A percentile compares a stretch with the other conserved stretches of the same genome.
These are phyloP conservation scores for Otatea glauca DNA, from an alignment of 176 grass and related monocot species.

Conservation along the genomic window DNA sequence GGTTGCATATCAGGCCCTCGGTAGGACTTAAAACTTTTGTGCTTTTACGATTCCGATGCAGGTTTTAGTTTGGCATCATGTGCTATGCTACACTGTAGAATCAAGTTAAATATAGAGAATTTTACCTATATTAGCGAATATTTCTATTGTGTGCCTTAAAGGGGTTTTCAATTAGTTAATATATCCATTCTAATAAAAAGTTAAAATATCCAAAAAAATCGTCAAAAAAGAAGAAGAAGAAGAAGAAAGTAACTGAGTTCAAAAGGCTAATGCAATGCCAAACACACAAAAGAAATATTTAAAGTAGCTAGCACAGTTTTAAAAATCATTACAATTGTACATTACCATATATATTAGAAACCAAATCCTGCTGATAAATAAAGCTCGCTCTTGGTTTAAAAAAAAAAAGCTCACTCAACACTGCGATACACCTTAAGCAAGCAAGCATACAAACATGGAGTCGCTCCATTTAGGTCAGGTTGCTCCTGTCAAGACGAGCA, in stretches of 20 bases:
- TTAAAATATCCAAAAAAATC: neutral
- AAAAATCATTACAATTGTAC: neutral
- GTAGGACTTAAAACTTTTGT: too few relatives aligned
- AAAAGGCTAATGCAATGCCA: neutral
- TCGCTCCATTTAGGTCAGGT: neutral
- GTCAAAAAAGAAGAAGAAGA: neutral
- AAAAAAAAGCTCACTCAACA: neutral
- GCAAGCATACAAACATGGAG: neutral
- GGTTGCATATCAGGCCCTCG: neutral
- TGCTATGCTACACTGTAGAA: neutral
- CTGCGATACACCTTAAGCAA: neutral
- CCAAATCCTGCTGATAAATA: neutral
- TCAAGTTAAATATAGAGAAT: neutral
- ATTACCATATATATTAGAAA: neutral
- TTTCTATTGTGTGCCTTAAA: too few relatives aligned
- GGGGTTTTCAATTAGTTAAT: neutral
- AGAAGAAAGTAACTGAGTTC: neutral
- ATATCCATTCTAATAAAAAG: neutral
- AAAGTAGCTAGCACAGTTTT: neutral
- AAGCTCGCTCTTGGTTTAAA: too few relatives aligned
- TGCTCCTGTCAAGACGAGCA: slow-evolving; percentile 26
- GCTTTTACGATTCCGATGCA: neutral
- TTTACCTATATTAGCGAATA: neutral
- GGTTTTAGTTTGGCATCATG: neutral
- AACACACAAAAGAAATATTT: neutral